A percentile compares a stretch with the other conserved stretches of the same genome.
These are phyloP conservation scores for Sugiyamaella lignohabitans DNA, from an alignment of 805 yeast species.

Conservation along the genomic window DNA sequence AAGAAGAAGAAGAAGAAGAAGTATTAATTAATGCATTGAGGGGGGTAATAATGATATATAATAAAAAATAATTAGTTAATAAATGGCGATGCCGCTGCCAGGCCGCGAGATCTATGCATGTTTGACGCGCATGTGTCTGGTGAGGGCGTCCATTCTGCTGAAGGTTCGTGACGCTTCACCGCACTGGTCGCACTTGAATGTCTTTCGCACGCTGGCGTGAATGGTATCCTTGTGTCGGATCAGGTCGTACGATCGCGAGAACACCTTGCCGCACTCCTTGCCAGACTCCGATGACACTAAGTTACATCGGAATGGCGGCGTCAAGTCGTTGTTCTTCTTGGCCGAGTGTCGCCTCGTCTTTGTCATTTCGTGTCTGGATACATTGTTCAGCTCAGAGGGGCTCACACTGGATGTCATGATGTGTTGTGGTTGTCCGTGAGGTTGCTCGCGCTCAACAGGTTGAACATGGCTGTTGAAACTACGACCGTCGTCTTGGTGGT, in stretches of 20 bases:
- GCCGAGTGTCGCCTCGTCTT: not conserved
- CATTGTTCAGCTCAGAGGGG: not conserved
- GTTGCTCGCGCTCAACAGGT: not conserved
- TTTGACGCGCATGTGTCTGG: constrained; percentile 88
- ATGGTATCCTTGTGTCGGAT: constrained; percentile 95
- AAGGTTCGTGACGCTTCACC: constrained; percentile 77
- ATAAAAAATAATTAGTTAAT: not conserved
- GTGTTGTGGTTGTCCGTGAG: not conserved
- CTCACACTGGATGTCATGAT: not conserved
- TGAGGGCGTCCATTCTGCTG: constrained; percentile 88
- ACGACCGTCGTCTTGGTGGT: too few species aligned
- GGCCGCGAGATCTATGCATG: too few species aligned
- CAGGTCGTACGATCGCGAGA: constrained; percentile 90
- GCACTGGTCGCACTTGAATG: constrained; percentile 82
- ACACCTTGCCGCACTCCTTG: constrained; percentile 63
- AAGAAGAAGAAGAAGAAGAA: too few species aligned
- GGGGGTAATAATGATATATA: not conserved
- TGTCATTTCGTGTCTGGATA: not conserved
- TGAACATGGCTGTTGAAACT: too few species aligned
- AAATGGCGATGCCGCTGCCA: too few species aligned
- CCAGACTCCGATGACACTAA: constrained; percentile 50
- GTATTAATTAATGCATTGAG: not conserved
- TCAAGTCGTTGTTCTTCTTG: too few species aligned
- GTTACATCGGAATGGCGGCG: constrained; percentile 17
- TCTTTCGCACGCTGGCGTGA: constrained; percentile 80